Conservation (phyloP, 176 grass and related monocot genomes). For the Aegilops sharonensis region DNA sequence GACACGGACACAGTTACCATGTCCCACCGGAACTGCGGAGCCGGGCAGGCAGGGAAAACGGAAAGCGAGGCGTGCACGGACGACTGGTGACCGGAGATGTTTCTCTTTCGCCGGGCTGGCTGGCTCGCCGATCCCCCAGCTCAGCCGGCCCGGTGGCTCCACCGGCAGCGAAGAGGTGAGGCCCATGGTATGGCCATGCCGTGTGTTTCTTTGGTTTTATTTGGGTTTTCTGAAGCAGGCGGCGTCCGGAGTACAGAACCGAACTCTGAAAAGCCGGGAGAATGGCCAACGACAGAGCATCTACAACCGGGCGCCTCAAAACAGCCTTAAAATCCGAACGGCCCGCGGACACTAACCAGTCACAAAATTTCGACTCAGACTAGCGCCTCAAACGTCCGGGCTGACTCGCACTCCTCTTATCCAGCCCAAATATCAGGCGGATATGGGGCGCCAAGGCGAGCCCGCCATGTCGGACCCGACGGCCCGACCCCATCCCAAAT, state of each 20-base stretch:
- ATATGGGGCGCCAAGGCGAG: too few relatives aligned
- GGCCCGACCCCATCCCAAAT: too few relatives aligned
- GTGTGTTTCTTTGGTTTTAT: too few relatives aligned
- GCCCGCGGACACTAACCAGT: too few relatives aligned
- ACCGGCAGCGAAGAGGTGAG: not conserved
- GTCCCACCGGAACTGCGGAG: not conserved
- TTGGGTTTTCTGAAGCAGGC: too few relatives aligned
- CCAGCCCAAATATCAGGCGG: too few relatives aligned
- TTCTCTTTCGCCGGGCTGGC: constrained; percentile 7
- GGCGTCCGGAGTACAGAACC: not conserved
- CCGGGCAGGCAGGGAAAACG: constrained; percentile 31
- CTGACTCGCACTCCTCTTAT: too few relatives aligned
- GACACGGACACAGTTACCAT: not conserved
- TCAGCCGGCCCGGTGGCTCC: not conserved
- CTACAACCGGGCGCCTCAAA: too few relatives aligned
- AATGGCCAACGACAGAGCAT: not conserved
- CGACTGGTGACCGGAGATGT: constrained; percentile 14
- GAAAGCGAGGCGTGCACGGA: constrained; percentile 35
- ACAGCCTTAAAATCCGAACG: too few relatives aligned
- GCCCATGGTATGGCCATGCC: not conserved
- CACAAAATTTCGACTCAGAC: too few relatives aligned
- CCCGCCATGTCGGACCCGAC: too few relatives aligned
- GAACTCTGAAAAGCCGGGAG: not conserved
- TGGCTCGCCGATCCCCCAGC: not conserved
- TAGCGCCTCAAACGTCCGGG: too few relatives aligned